phyloP scores from a whole-genome alignment of 495 filamentous ascomycete species.

The Xylaria scruposa region DNA sequence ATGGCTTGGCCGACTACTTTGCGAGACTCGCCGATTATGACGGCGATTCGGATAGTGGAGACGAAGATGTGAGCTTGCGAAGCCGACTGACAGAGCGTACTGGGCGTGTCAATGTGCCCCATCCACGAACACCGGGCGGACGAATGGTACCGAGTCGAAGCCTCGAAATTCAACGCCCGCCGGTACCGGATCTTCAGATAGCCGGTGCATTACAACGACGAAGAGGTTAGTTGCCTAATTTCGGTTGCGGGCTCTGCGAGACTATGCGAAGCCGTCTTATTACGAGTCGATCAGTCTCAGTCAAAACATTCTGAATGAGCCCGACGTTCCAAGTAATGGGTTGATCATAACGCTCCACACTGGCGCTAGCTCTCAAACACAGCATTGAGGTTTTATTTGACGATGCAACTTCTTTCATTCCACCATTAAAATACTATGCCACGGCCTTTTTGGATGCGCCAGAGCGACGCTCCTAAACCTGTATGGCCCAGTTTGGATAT shows the following conservation, averaged over 20 bases:
- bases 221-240: slow-evolving; percentile 31
- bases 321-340: background rate
- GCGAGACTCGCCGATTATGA: slow-evolving; percentile 57
- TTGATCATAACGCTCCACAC: background rate
- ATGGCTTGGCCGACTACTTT: slow-evolving; percentile 91
- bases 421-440: background rate
- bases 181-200: slow-evolving; percentile 42
- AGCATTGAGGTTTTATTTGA: background rate
- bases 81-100: slow-evolving; percentile 49
- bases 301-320: background rate
- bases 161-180: slow-evolving; percentile 53
- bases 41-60: slow-evolving; percentile 43
- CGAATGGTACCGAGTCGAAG: slow-evolving; percentile 54
- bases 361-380: background rate
- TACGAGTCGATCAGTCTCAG: background rate
- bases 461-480: background rate
- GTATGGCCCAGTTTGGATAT: background rate
- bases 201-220: slow-evolving; percentile 32
- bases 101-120: slow-evolving; percentile 60
- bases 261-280: slow-evolving; percentile 4
- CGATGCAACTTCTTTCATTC: background rate
- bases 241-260: slow-evolving; percentile 26
- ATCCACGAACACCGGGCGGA: slow-evolving; percentile 62
- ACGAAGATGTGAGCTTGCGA: slow-evolving; percentile 42
- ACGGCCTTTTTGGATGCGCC: background rate